A percentile compares a stretch with the other conserved stretches of the same genome.
Evolutionary conservation across 805 yeast genomes (phyloP).

Genomic region (Metschnikowia lunata): DNA sequence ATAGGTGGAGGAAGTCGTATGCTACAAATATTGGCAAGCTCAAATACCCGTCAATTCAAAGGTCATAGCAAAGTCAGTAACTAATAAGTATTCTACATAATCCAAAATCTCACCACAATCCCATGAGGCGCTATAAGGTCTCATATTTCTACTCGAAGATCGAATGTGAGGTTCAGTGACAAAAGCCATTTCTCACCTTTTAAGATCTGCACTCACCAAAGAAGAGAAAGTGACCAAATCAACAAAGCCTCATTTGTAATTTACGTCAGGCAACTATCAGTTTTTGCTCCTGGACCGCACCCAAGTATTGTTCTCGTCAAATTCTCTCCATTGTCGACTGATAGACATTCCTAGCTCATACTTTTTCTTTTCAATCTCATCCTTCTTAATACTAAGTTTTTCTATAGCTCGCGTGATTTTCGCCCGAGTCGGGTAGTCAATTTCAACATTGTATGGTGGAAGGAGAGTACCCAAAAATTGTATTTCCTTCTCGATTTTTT

Average conservation of each 20-base stretch:
- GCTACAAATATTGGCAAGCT: too few species aligned
- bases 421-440: slow-evolving; percentile 38
- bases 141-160: too few species aligned
- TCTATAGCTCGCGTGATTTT: slow-evolving; percentile 40
- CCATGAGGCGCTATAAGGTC: too few species aligned
- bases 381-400: slow-evolving; percentile 35
- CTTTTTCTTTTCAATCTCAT: slow-evolving; percentile 39
- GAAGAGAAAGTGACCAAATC: too few species aligned
- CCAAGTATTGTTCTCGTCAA: slow-evolving; percentile 41
- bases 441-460: slow-evolving; percentile 42
- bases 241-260: too few species aligned
- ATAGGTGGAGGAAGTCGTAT: background rate
- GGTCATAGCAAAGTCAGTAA: too few species aligned
- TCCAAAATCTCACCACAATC: too few species aligned
- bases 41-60: too few species aligned
- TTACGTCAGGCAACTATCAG: background rate
- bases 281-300: slow-evolving; percentile 28
- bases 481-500: slow-evolving; percentile 38
- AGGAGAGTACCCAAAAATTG: slow-evolving; percentile 34
- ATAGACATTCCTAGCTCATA: slow-evolving; percentile 39
- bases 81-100: too few species aligned
- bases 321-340: slow-evolving; percentile 41
- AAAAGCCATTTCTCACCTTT: too few species aligned
- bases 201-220: too few species aligned
- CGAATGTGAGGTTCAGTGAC: too few species aligned